Base-by-base conservation (phyloP, 2,329 filamentous ascomycete genomes). In the Trichophyton simii region DNA sequence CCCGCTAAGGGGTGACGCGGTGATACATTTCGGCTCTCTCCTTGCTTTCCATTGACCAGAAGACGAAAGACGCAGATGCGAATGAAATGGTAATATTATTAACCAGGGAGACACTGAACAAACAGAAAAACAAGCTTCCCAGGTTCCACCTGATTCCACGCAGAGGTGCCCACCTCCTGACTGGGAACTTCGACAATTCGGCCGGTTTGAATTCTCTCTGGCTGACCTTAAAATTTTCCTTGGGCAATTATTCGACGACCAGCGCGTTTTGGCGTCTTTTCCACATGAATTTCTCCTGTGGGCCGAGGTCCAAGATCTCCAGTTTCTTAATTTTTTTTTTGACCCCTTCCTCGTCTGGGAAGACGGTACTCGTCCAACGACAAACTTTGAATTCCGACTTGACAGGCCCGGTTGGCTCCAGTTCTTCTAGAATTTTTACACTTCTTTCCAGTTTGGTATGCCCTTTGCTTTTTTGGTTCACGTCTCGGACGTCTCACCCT, bases 391-490 rank as follows among this genome's bases (percentile, higher is more conserved):
- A 20, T 55, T 36, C 20, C 28, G 7, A 34, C 50, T 55, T 55
- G 50, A 55, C 50, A 55, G 22, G 15, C 50, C 31, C 25, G 15
- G 28, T 28, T 13, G 50, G 25, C 50, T 64, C 60, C 52, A 58
- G 57, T 64, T 63, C 57, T 48, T 61, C 62, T 34, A 41, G 57
- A 13, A 59, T n/a, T 57, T 57, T 60, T 48, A 15, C 60, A 63
- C 58, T 58, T 57, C 13, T n/a, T 54, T 0, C 50, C 36, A 20
- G 38, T 22, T 22, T 34, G 8, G 34, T 18, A 8, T 18, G 2
- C 50, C n/a, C 28, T 5, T 55, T 55, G 50, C 46, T 50, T 50
- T 50, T 50, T 50, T 31, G 46, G 20, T 15, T 50, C 46, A 25
- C 20, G 28, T 34, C 31, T 55, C 50, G 28, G 50, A 36, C 8